Base-by-base conservation (phyloP, 129 eudicot species). In the Sambucus nigra region DNA sequence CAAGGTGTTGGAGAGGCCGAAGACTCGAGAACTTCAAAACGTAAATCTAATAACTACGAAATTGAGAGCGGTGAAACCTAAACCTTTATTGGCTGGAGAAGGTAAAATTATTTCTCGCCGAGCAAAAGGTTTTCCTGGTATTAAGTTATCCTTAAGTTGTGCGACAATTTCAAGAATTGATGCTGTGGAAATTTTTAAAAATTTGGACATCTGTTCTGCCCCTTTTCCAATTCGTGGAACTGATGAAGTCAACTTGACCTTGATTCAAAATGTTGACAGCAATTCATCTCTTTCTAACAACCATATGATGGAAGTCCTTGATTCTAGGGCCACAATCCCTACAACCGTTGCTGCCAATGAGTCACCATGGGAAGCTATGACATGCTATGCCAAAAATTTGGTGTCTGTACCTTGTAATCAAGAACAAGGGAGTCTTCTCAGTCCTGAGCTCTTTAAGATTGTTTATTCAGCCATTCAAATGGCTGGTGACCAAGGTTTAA, bases 401-500 rank as follows among this genome's bases (percentile, higher is more conserved):
- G 51, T 33, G 7, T 42, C 64, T 22, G 66, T 65, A 50, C 50
- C 59, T 51, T 66, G 75, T 51, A 62, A 46, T 62, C 65, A 40
- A 46, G 61, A 47, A 47, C 28, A 59, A 51, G 16, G 45, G 26
- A 60, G 71, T 58, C 27, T 47, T 50, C 57, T 80, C 27, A 6
- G 40, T 55, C 76, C 97, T 33, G 29, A 71, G 54, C 67, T 82
- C 19, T 79, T 91, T 40, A 70, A 45, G 61, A 79, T 66, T 35
- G 69, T 77, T 22, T 69, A 69, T 76, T 74, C 75, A 47, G 88
- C 80, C 65, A 82, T 86, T 59, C 94, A 80, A 62, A 81, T 79
- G 68, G 79, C 99, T 46, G 99, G 99, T 67, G 94, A 91, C 76
- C 88, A 86, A 71, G 95, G 95, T 54, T 70, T 91, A 75, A 63